These are phyloP conservation scores for Chlamydomonas sp. DNA, from an alignment of 139 green algal species.

Conservation along the genomic window DNA sequence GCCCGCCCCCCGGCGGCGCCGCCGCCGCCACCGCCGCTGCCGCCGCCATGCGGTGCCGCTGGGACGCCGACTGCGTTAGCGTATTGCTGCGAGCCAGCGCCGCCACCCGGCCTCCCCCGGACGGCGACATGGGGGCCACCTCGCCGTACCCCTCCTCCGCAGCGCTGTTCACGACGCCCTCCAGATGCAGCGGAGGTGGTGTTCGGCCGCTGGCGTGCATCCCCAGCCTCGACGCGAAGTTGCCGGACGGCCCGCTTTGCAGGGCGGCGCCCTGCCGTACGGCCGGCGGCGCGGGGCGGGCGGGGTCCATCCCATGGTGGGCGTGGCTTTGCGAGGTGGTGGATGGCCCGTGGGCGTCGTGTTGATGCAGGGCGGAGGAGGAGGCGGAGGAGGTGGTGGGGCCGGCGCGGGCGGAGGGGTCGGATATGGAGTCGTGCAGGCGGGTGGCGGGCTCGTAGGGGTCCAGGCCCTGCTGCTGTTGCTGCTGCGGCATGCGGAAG, in stretches of 20 bases:
- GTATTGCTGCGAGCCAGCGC: neutral
- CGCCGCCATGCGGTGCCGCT: conserved; percentile 6
- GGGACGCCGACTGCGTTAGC: neutral
- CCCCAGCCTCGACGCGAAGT: neutral
- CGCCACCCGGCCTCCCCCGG: neutral
- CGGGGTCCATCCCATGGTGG: neutral
- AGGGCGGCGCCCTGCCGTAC: neutral
- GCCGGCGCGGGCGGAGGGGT: neutral
- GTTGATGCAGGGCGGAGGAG: no score
- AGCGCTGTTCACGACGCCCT: no score
- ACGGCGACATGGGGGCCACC: neutral
- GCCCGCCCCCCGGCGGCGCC: neutral
- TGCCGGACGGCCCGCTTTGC: neutral
- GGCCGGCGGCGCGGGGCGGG: neutral
- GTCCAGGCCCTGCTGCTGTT: neutral
- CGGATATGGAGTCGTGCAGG: conserved; percentile 30
- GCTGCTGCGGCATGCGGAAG: neutral
- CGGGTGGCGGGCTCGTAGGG: neutral
- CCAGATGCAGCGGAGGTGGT: neutral
- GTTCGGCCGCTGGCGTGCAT: neutral
- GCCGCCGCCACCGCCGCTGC: neutral
- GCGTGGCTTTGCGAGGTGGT: no score
- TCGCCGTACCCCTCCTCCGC: no score
- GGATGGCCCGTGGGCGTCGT: no score
- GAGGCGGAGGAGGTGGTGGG: no score